A percentile compares a stretch with the other conserved stretches of the same genome.
These are phyloP conservation scores for Encephalitozoon romaleae DNA, from an alignment of 371 early-diverging fungal genomes.

Conservation along the genomic window DNA sequence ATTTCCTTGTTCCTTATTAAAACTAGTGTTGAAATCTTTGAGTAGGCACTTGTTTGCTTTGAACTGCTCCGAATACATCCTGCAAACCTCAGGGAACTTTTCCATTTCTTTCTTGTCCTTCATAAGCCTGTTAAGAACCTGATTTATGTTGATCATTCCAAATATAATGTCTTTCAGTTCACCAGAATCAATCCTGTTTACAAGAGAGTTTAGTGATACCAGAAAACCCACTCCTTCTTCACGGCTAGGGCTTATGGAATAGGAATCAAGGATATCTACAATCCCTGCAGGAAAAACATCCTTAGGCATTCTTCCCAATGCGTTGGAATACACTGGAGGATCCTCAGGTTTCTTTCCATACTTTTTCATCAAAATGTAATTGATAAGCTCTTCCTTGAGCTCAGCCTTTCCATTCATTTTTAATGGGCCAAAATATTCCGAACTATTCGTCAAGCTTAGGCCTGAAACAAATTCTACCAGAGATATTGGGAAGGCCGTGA, in stretches of 20 bases:
- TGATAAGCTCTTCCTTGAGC: constrained; percentile 38
- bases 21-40: constrained; percentile 44
- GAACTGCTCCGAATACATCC: constrained; percentile 37
- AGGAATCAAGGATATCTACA: neutral
- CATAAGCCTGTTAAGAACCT: neutral
- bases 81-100: constrained; percentile 7
- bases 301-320: neutral
- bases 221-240: neutral
- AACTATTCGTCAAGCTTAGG: neutral
- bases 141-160: constrained; percentile 36
- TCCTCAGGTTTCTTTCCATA: neutral
- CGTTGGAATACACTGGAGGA: constrained; percentile 8
- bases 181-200: neutral
- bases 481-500: neutral
- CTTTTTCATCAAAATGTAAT: constrained; percentile 34
- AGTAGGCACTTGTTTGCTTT: constrained; percentile 36
- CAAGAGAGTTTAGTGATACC: neutral
- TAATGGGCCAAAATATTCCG: neutral
- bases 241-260: neutral
- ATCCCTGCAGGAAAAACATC: neutral
- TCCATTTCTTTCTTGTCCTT: constrained; percentile 36
- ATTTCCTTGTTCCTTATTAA: constrained; percentile 44
- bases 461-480: neutral
- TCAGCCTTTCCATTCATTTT: neutral
- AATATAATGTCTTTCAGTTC: constrained; percentile 40